Conservation (phyloP, 1,284 basidiomycete species). For the Ganoderma resinaceum region DNA sequence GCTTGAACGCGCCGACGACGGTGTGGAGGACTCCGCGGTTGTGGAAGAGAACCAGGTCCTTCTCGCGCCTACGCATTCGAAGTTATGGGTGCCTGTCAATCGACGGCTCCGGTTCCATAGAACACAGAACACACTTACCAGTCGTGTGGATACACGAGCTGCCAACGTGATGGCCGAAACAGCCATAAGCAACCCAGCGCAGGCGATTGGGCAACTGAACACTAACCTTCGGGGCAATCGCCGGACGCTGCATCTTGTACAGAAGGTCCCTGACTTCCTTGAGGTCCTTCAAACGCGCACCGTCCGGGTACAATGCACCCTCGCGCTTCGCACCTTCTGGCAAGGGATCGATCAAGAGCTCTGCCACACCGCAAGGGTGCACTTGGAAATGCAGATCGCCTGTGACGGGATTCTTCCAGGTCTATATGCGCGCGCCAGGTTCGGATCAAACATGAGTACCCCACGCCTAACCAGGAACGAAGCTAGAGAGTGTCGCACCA, state of each 20-base stretch:
- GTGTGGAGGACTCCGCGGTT: constrained; percentile 82
- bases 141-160: constrained; percentile 72
- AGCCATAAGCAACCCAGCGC: background rate
- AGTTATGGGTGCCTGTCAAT: background rate
- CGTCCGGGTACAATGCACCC: constrained; percentile 76
- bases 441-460: background rate
- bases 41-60: constrained; percentile 74
- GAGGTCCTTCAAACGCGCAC: constrained; percentile 74
- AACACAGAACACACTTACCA: constrained; percentile 47
- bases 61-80: constrained; percentile 49
- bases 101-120: no score
- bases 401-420: constrained; percentile 89
- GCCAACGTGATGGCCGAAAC: constrained; percentile 2
- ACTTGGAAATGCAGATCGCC: constrained; percentile 80
- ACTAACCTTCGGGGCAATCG: constrained; percentile 71
- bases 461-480: background rate
- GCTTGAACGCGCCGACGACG: constrained; percentile 78
- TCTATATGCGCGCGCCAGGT: constrained; percentile 42
- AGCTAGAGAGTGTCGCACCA: constrained; percentile 51
- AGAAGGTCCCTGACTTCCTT: constrained; percentile 74
- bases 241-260: constrained; percentile 84
- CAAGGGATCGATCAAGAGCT: constrained; percentile 68
- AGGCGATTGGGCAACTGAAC: background rate
- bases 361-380: constrained; percentile 68
- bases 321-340: constrained; percentile 57